Percentiles rank a stretch among this genome's conserved stretches.
phyloP scores from a whole-genome alignment of 179 eudicot genomes.

The Silene coronaria region DNA sequence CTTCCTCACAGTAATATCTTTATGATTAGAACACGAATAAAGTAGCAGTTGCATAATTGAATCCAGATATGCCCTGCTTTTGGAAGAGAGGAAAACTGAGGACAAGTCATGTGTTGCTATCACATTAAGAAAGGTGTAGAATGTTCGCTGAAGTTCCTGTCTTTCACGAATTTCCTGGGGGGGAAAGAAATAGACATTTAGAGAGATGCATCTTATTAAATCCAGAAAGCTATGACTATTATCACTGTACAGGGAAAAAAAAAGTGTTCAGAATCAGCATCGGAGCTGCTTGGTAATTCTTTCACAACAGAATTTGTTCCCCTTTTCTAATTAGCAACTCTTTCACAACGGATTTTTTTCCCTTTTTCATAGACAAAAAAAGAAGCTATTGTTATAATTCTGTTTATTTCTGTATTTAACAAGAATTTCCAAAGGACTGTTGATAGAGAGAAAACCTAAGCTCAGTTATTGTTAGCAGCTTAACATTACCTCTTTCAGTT shows the following conservation, averaged over 20 bases:
- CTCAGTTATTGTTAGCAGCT: background rate
- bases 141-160: conserved; percentile 77
- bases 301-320: background rate
- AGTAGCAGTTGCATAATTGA: conserved; percentile 68
- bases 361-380: background rate
- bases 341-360: background rate
- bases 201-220: background rate
- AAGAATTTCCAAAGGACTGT: background rate
- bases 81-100: conserved; percentile 66
- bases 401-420: background rate
- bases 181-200: conserved; percentile 3
- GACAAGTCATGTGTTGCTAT: conserved; percentile 84
- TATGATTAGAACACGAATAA: conserved; percentile 65
- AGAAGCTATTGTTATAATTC: background rate
- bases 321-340: background rate
- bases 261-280: background rate
- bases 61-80: conserved; percentile 54
- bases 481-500: background rate
- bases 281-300: background rate
- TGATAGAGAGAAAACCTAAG: background rate
- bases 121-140: conserved; percentile 80
- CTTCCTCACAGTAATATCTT: conserved; percentile 77
- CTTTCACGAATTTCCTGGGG: conserved; percentile 86
- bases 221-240: background rate
- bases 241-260: background rate